Base-by-base conservation (phyloP, 129 eudicot species). In the Calendula officinalis region DNA sequence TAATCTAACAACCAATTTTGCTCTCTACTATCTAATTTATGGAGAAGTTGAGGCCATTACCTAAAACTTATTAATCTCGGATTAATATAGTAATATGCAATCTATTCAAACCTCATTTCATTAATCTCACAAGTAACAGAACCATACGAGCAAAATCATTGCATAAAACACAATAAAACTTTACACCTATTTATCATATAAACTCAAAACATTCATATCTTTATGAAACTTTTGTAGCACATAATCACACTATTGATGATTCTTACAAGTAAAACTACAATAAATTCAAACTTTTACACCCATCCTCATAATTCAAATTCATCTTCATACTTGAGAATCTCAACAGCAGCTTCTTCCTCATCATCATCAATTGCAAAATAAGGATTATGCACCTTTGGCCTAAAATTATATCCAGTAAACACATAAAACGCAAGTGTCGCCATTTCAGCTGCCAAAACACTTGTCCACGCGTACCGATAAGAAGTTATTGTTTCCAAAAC, bases 291-390 rank as follows among this genome's bases (percentile, higher is more conserved):
- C 47, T 51, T 63, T 45, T 33, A 5, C 2, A 47, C 30, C 46
- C 67, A 60, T 37, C 39, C 56, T 82, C 70, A 82, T 46, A 82
- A 71, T 41, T 82, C 87, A 66, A 82, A 78, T 38, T 82, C 84
- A 71, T 82, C 83, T 70, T 82, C 87, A 51, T 78, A 74, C 80
- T 75, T 78, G 52, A 82, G 42, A 48, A 73, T 76, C 67, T 82
- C 84, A 5, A 78, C 65, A 37, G 87, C 82, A 70, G 84, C 87
- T 75, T 82, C 87, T 49, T 82, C 87, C 54, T 82, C 87, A 8
- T 82, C 84, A 67, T 82, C 87, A 63, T 82, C 87, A 46, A 82
- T 70, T 12, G 84, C 87, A 56, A 82, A 74, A 39, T 82, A 82
- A 8, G 87, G 87, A 36, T 82, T 82, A 27, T 82, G 79, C 52